Base-by-base conservation (phyloP, 768 basidiomycete genomes). In the Pisolithus microcarpus region DNA sequence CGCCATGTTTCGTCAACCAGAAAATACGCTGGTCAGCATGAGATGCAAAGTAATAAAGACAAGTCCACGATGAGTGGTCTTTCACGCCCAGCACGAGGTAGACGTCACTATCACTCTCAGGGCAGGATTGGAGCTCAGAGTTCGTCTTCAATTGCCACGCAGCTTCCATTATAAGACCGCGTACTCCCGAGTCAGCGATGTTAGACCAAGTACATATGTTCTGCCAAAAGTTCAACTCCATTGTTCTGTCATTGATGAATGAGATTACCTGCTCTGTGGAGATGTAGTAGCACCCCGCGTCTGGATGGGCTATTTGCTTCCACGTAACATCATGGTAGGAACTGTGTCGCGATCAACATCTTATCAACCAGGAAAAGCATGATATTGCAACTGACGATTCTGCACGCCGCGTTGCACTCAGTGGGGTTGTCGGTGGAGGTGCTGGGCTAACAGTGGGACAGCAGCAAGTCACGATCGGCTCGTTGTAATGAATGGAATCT, bases 271-370 rank as follows among this genome's bases (percentile, higher is more conserved):
- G 65, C 18, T 68, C 66, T 40, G 52, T 23, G 28, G 71, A 49
- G 28, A 59, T 60, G 47, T 65, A 72, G 38, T 65, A 68, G 10
- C 57, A 54, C 13, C 64, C 67, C n/a, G 56, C 59, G 16, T 71
- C 70, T 9, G 64, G 67, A 47, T 71, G 68, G 15, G 45, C 55
- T 43, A 62, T 34, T 49, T 42, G 55, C n/a, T 21, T 37, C 70
- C 70, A 71, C 15, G 58, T 69, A 11, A 15, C 13, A 9, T 15
- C 9, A 5, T 60, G 56, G 38, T 54, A 49, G 19, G 58, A 58
- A 7, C 30, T 40, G 9, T 48, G 8, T 9, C 15, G 16, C n/a
- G 3, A 26, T 44, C 8, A 44, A 44, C 15, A 8, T 26, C 24
- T 18, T n/a, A 10, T 30, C 30, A 16, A 5, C 2, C 24, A 28